Conservation (phyloP, 176 grass and related monocot species). For the Triticum urartu region DNA sequence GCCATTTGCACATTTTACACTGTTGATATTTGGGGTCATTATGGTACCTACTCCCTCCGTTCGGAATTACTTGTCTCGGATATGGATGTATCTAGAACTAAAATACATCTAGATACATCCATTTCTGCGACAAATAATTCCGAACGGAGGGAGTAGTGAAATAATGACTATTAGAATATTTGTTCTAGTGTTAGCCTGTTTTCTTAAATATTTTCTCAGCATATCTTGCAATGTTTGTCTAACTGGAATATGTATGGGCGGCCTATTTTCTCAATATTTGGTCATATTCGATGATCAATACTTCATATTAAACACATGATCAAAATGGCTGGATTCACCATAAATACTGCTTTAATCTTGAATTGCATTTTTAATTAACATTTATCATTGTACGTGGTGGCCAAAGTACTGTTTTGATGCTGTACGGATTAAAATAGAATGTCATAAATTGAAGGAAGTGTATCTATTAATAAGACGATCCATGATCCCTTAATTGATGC, state of each 20-base stretch:
- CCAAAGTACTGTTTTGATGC: too few relatives aligned
- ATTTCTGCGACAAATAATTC: too few relatives aligned
- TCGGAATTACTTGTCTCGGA: too few relatives aligned
- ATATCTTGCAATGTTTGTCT: background rate
- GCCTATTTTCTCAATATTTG: background rate
- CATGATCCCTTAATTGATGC: background rate
- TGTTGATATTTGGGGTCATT: too few relatives aligned
- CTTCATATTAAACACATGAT: background rate
- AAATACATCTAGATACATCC: too few relatives aligned
- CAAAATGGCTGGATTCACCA: background rate
- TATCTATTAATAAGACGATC: background rate
- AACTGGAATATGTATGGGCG: background rate
- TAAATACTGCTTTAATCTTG: background rate
- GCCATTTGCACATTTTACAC: background rate
- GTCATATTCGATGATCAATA: background rate
- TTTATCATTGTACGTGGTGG: too few relatives aligned
- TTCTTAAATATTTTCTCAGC: background rate
- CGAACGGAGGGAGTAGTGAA: too few relatives aligned
- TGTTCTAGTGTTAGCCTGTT: background rate
- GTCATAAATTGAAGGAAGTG: background rate
- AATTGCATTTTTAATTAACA: too few relatives aligned
- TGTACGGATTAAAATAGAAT: too few relatives aligned
- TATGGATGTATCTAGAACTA: too few relatives aligned
- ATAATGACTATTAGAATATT: background rate
- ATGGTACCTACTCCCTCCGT: too few relatives aligned